Evolutionary conservation across 495 filamentous ascomycete species (phyloP).

Genomic region (Chaetomidium leptoderma): DNA sequence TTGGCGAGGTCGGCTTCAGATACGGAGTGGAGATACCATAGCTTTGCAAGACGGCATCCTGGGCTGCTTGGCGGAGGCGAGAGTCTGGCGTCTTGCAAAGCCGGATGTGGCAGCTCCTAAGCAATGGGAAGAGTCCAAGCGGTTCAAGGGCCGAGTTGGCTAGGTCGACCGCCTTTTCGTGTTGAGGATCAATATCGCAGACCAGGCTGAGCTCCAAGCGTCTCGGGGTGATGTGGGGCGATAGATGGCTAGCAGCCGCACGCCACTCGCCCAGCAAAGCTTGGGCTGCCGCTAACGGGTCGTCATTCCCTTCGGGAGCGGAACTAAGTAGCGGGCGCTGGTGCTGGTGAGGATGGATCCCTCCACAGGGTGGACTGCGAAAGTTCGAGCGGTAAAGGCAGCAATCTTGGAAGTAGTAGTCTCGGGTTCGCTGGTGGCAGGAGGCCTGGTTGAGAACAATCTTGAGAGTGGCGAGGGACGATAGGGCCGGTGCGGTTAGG

Average conservation of each 20-base stretch:
- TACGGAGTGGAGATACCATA: not conserved
- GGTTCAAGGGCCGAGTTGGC: not conserved
- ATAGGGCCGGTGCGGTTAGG: not conserved
- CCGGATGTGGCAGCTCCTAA: conserved; percentile 8
- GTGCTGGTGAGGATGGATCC: not conserved
- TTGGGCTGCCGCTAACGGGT: not conserved
- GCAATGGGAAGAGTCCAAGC: not conserved
- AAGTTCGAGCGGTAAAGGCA: not conserved
- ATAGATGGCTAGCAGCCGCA: not conserved
- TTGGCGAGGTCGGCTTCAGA: not conserved
- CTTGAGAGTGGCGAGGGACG: conserved; percentile 14
- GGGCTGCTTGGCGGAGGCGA: not conserved
- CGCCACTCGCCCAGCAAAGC: conserved; percentile 14
- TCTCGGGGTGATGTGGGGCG: not conserved
- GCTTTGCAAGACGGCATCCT: conserved; percentile 1
- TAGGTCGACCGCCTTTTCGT: not conserved
- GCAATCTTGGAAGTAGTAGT: not conserved
- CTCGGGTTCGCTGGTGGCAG: not conserved
- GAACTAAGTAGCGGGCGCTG: not conserved
- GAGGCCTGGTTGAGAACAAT: conserved; percentile 14
- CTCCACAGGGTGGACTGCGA: not conserved
- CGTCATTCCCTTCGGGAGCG: not conserved
- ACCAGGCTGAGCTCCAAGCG: conserved; percentile 15
- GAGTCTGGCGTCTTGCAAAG: not conserved
- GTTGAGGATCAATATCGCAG: conserved; percentile 4